Conservation (phyloP, 2,329 filamentous ascomycete genomes). For the Epichloe gansuensis region DNA sequence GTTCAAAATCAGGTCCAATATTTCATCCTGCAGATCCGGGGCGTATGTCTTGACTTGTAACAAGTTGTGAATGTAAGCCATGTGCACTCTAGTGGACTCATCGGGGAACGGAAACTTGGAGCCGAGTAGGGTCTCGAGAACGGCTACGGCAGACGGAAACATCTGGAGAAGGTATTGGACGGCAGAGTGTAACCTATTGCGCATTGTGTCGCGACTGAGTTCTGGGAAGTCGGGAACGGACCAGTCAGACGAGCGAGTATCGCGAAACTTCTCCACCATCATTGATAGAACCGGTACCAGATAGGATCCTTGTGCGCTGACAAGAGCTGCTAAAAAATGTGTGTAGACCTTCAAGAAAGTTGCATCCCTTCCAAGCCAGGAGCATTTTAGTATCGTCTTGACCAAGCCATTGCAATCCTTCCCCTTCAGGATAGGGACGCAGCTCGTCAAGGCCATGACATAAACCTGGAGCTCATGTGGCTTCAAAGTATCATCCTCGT, state of each 20-base stretch:
- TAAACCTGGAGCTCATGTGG: slow-evolving; percentile 47
- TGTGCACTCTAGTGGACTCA: slow-evolving; percentile 65
- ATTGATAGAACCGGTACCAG: slow-evolving; percentile 62
- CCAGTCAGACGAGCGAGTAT: slow-evolving; percentile 32
- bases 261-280: slow-evolving; percentile 66
- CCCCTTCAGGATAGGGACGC: slow-evolving; percentile 44
- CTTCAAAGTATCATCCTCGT: slow-evolving; percentile 35
- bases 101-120: slow-evolving; percentile 63
- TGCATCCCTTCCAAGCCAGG: slow-evolving; percentile 53
- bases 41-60: slow-evolving; percentile 65
- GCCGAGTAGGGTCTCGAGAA: slow-evolving; percentile 54
- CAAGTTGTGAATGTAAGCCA: slow-evolving; percentile 80
- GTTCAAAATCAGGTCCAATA: slow-evolving; percentile 72
- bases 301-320: slow-evolving; percentile 73
- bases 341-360: slow-evolving; percentile 55
- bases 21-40: slow-evolving; percentile 63
- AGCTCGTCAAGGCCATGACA: slow-evolving; percentile 49
- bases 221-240: slow-evolving; percentile 38
- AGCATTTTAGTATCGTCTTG: slow-evolving; percentile 43
- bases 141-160: slow-evolving; percentile 64
- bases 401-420: slow-evolving; percentile 47
- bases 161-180: slow-evolving; percentile 66
- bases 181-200: slow-evolving; percentile 61
- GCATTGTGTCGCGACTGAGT: slow-evolving; percentile 52
- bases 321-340: slow-evolving; percentile 56